phyloP scores from a whole-genome alignment of 768 basidiomycete genomes.

The Hortiboletus campestris region DNA sequence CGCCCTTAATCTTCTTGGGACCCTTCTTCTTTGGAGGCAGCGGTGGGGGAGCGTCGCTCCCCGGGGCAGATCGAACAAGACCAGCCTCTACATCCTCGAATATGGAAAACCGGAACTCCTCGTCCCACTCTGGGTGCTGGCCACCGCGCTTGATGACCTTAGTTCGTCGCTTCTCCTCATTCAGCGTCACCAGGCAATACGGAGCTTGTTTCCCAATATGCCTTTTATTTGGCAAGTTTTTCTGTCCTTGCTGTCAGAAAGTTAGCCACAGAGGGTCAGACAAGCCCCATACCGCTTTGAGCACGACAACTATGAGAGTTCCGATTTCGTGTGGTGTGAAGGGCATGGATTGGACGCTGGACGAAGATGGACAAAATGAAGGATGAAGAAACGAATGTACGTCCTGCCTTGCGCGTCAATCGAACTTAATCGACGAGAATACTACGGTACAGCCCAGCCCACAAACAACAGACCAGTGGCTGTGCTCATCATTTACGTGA shows the following conservation, averaged over 20 bases:
- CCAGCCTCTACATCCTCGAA: slow-evolving; percentile 69
- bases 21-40: slow-evolving; percentile 64
- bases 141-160: slow-evolving; percentile 96
- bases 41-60: slow-evolving; percentile 56
- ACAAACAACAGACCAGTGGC: slow-evolving; percentile 19
- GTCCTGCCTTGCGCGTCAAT: slow-evolving; percentile 22
- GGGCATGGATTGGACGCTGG: slow-evolving; percentile 44
- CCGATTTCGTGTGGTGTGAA: slow-evolving; percentile 74
- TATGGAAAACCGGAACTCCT: slow-evolving; percentile 91
- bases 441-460: background rate
- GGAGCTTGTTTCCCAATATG: slow-evolving; percentile 98
- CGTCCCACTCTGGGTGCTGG: slow-evolving; percentile 99
- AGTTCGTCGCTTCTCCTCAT: slow-evolving; percentile 83
- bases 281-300: slow-evolving; percentile 77
- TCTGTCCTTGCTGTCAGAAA: slow-evolving; percentile 44
- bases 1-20: slow-evolving; percentile 60
- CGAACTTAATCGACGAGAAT: slow-evolving; percentile 12
- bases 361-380: background rate
- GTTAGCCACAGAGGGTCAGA: background rate
- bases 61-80: slow-evolving; percentile 41
- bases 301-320: slow-evolving; percentile 88
- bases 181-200: slow-evolving; percentile 78
- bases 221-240: slow-evolving; percentile 85
- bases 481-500: slow-evolving; percentile 10
- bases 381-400: slow-evolving; percentile 3